These are phyloP conservation scores for Cudoniella acicularis DNA, from an alignment of 495 filamentous ascomycete species.

Conservation along the genomic window DNA sequence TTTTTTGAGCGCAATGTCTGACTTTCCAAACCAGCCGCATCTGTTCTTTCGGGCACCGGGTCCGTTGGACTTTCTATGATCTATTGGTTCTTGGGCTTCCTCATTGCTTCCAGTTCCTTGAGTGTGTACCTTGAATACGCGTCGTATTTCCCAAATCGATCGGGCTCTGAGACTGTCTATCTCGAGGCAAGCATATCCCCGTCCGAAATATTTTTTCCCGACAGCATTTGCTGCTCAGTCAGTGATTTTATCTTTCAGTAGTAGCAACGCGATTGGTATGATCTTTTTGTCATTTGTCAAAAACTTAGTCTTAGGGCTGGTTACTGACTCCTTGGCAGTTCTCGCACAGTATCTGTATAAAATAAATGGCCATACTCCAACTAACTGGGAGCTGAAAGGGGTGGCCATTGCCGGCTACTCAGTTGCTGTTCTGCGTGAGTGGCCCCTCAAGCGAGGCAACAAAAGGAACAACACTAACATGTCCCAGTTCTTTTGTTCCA, in stretches of 20 bases:
- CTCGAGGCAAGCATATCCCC: conserved; percentile 62
- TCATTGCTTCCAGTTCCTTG: conserved; percentile 47
- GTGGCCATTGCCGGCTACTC: conserved; percentile 59
- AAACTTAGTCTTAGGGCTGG: neutral
- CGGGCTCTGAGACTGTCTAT: conserved; percentile 62
- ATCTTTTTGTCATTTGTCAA: neutral
- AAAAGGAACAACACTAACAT: neutral
- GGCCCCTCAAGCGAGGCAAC: neutral
- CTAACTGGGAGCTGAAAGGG: conserved; percentile 58
- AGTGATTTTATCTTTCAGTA: conserved; percentile 58
- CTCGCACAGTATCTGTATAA: conserved; percentile 54
- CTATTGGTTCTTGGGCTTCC: conserved; percentile 58
- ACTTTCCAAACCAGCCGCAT: conserved; percentile 41
- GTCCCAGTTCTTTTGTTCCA: conserved; percentile 44
- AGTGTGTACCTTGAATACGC: conserved; percentile 58
- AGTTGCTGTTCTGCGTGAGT: conserved; percentile 44
- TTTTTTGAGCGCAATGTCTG: conserved; percentile 13
- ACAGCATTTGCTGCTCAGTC: conserved; percentile 57
- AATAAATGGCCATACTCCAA: conserved; percentile 41
- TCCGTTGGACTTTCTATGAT: conserved; percentile 57
- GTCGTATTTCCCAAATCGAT: conserved; percentile 60
- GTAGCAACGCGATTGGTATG: conserved; percentile 56
- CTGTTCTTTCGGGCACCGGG: conserved; percentile 52
- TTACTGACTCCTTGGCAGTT: conserved; percentile 23
- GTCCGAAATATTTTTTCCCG: conserved; percentile 58